Percentiles rank a stretch among this genome's conserved stretches.
phyloP scores from a whole-genome alignment of 1,284 basidiomycete genomes.

The Pseudozyma tsukubaensis region DNA sequence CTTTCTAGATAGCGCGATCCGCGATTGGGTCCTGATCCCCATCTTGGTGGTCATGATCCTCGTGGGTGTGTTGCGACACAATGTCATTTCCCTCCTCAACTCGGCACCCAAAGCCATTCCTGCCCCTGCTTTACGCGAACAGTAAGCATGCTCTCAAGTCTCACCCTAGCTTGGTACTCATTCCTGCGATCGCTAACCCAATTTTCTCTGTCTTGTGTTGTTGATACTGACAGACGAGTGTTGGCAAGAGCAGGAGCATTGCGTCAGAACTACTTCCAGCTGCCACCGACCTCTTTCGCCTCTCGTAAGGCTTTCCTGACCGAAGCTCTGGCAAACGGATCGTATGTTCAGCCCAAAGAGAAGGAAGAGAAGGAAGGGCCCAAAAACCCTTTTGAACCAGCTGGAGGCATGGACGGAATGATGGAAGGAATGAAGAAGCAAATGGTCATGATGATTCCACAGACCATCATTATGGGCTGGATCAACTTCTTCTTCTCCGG shows the following conservation, averaged over 20 bases:
- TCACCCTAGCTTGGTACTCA: too few species aligned
- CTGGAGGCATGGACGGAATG: constrained; percentile 94
- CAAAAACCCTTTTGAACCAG: constrained; percentile 79
- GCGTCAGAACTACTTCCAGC: constrained; percentile 56
- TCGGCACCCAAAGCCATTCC: constrained; percentile 84
- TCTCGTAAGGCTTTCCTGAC: constrained; percentile 54
- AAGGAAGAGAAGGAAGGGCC: constrained; percentile 68
- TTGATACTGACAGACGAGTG: constrained; percentile 49
- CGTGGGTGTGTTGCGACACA: constrained; percentile 92
- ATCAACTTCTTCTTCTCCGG: constrained; percentile 99
- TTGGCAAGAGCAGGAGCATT: constrained; percentile 54
- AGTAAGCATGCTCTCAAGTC: constrained; percentile 82
- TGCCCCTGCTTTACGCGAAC: constrained; percentile 85
- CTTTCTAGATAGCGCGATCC: constrained; percentile 61
- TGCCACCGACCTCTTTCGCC: constrained; percentile 57
- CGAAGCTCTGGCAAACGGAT: constrained; percentile 56
- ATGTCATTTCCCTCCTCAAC: constrained; percentile 88
- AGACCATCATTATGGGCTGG: constrained; percentile 99
- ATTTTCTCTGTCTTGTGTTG: too few species aligned
- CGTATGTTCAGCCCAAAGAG: constrained; percentile 58
- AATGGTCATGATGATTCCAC: constrained; percentile 76
- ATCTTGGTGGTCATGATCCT: constrained; percentile 98
- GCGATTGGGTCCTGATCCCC: constrained; percentile 84
- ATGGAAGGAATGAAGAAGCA: constrained; percentile 99
- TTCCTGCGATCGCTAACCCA: too few species aligned